phyloP scores from a whole-genome alignment of 805 yeast species.

The Myxozyma mucilagina region DNA sequence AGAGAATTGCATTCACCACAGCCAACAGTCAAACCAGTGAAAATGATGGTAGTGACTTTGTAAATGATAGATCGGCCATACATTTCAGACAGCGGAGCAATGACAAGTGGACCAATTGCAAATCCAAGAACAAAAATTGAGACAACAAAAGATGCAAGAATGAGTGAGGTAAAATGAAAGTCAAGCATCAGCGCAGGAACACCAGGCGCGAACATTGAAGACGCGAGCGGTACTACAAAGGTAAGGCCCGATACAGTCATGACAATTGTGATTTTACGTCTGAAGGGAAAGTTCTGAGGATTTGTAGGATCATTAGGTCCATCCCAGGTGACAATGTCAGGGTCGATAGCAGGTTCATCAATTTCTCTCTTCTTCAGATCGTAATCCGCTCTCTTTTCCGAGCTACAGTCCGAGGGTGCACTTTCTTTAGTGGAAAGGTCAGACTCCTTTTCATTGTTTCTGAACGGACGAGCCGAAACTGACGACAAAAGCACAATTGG shows the following conservation, averaged over 20 bases:
- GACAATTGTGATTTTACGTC: constrained; percentile 7
- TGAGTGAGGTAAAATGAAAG: constrained; percentile 46
- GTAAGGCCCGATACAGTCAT: constrained; percentile 12
- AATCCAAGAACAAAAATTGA: constrained; percentile 66
- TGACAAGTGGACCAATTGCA: constrained; percentile 65
- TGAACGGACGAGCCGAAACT: not conserved
- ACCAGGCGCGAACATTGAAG: constrained; percentile 65
- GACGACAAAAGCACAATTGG: not conserved
- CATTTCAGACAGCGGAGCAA: constrained; percentile 62
- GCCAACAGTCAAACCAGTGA: constrained; percentile 55
- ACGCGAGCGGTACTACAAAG: constrained; percentile 51
- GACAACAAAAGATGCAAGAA: constrained; percentile 50
- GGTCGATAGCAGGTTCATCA: constrained; percentile 7
- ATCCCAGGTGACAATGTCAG: constrained; percentile 33
- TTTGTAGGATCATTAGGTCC: constrained; percentile 45
- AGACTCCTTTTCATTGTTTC: not conserved
- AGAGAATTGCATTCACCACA: constrained; percentile 61
- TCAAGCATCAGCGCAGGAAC: constrained; percentile 49
- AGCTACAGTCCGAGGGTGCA: not conserved
- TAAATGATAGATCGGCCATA: constrained; percentile 69
- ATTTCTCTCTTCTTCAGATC: not conserved
- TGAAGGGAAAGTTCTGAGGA: constrained; percentile 18
- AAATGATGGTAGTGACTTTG: constrained; percentile 49
- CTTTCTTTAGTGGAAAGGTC: not conserved
- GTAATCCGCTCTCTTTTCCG: not conserved